phyloP scores from a whole-genome alignment of 768 basidiomycete species.

The Inosperma sp. region DNA sequence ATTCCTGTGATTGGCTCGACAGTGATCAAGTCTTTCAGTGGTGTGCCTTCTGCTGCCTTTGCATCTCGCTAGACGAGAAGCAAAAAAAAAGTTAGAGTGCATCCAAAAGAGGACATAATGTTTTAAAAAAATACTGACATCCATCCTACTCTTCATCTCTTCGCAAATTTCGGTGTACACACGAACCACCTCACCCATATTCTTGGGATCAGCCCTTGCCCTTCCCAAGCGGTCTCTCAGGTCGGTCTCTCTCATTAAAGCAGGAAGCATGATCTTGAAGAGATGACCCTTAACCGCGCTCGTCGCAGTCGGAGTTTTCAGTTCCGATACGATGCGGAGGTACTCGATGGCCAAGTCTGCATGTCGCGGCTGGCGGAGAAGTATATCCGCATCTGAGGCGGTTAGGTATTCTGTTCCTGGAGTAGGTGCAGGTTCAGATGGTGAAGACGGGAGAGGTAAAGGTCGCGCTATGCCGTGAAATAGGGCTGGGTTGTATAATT shows the following conservation, averaged over 20 bases:
- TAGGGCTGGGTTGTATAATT: conserved; percentile 87
- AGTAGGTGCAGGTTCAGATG: conserved; percentile 2
- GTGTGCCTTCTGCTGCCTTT: conserved; percentile 27
- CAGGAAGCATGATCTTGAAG: conserved; percentile 87
- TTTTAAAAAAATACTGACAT: conserved; percentile 16
- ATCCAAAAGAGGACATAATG: background rate
- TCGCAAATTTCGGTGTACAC: conserved; percentile 30
- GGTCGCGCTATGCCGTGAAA: conserved; percentile 42
- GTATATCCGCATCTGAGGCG: conserved; percentile 31
- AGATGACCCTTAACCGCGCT: conserved; percentile 89
- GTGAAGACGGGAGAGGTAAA: conserved; percentile 4
- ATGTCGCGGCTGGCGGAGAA: conserved; percentile 50
- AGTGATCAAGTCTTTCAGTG: conserved; percentile 28
- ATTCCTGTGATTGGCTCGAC: conserved; percentile 35
- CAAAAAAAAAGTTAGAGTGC: conserved; percentile 6
- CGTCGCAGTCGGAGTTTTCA: conserved; percentile 64
- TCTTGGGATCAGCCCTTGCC: conserved; percentile 24
- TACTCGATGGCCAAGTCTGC: conserved; percentile 80
- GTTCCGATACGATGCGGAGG: conserved; percentile 65
- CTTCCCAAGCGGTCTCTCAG: conserved; percentile 68
- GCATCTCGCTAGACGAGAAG: conserved; percentile 43
- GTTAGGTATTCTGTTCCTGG: conserved; percentile 13
- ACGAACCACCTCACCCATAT: conserved; percentile 29
- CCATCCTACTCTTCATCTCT: conserved; percentile 28
- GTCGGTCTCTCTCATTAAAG: conserved; percentile 60